A percentile compares a stretch with the other conserved stretches of the same genome.
These are phyloP conservation scores for Cucurbita moschata DNA, from an alignment of 306 rosid genomes.

Conservation along the genomic window DNA sequence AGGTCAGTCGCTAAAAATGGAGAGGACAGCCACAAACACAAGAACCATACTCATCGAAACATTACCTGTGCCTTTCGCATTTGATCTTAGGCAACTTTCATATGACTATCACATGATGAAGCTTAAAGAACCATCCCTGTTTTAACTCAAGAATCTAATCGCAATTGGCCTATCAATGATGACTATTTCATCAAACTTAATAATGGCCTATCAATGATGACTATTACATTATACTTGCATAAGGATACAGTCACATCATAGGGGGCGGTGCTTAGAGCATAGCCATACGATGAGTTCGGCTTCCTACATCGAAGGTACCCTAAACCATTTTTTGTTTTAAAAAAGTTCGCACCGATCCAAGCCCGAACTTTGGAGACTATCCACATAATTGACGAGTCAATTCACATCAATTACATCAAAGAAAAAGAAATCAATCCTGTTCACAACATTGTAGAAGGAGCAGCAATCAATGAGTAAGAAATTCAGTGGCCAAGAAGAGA, in stretches of 20 bases:
- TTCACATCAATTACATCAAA: not conserved
- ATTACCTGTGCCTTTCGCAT: not conserved
- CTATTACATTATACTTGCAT: not conserved
- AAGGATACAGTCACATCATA: not conserved
- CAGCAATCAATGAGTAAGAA: not conserved
- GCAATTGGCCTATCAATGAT: not conserved
- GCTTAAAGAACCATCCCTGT: not conserved
- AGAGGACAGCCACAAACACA: not conserved
- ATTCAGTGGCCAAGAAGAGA: not conserved
- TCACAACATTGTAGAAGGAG: not conserved
- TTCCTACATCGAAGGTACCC: not conserved
- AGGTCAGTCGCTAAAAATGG: not conserved
- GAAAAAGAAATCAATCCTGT: not conserved
- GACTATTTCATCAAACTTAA: not conserved
- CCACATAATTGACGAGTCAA: too few species aligned
- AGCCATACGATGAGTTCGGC: not conserved
- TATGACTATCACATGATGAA: not conserved
- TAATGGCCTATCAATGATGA: not conserved
- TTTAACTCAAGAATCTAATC: not conserved
- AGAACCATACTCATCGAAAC: not conserved
- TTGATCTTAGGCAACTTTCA: not conserved
- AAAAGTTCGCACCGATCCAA: not conserved
- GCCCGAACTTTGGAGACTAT: not conserved
- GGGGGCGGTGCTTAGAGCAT: not conserved
- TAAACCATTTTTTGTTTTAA: not conserved